A percentile compares a stretch with the other conserved stretches of the same genome.
Evolutionary conservation across 1,139 yeast genomes (phyloP).

Genomic region (Suhomyces bribrorum): DNA sequence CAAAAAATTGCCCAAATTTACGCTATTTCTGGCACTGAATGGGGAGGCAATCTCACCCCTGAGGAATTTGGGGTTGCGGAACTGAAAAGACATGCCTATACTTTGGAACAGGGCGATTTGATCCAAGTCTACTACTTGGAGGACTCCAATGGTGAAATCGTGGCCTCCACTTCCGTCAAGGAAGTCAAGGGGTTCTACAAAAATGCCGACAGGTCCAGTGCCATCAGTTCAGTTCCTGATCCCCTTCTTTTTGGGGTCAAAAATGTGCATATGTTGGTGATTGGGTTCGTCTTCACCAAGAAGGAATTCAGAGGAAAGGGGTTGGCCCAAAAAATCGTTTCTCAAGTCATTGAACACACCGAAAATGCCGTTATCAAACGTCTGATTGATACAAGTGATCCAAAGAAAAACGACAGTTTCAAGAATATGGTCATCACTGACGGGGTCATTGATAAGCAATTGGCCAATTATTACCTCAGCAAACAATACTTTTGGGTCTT

Average conservation of each 20-base stretch:
- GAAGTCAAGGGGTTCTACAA: conserved; percentile 33
- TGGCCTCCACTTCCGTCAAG: conserved; percentile 30
- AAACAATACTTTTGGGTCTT: conserved; percentile 39
- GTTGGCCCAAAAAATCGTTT: conserved; percentile 30
- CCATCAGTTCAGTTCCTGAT: conserved; percentile 35
- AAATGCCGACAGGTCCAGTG: conserved; percentile 31
- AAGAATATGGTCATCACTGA: conserved; percentile 31
- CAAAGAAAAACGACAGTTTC: conserved; percentile 29
- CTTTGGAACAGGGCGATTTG: conserved; percentile 16
- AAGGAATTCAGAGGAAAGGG: conserved; percentile 32
- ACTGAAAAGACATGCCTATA: conserved; percentile 18
- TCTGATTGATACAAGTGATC: conserved; percentile 25
- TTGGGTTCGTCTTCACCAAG: conserved; percentile 34
- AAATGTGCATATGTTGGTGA: conserved; percentile 27
- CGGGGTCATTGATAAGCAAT: conserved; percentile 31
- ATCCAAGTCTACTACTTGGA: conserved; percentile 31
- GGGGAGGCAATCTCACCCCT: conserved; percentile 29
- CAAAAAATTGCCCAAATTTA: conserved; percentile 28
- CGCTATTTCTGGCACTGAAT: conserved; percentile 30
- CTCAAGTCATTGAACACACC: conserved; percentile 31
- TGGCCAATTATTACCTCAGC: conserved; percentile 39
- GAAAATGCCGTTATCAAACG: conserved; percentile 33
- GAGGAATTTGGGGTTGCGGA: conserved; percentile 29
- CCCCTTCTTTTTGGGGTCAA: conserved; percentile 37
- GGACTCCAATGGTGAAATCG: conserved; percentile 28